A percentile compares a stretch with the other conserved stretches of the same genome.
phyloP scores from a whole-genome alignment of 1,284 basidiomycete genomes.

The Sporisorium graminicola region DNA sequence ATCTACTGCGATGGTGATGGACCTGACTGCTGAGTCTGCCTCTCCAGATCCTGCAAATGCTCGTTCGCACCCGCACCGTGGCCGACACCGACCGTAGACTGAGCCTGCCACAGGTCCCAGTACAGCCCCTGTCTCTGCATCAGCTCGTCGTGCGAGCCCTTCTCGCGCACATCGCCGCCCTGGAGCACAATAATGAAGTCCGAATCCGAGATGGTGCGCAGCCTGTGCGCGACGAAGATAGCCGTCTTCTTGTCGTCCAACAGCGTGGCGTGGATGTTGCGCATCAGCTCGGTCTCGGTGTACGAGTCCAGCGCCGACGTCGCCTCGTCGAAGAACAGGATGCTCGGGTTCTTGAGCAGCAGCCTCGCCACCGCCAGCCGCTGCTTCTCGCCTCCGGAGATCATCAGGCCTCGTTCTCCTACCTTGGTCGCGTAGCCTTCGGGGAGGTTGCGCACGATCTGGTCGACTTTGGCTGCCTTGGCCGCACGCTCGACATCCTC shows the following conservation, averaged over 20 bases:
- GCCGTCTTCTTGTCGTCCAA: slow-evolving; percentile 85
- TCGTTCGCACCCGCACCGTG: slow-evolving; percentile 54
- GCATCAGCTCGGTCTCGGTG: slow-evolving; percentile 94
- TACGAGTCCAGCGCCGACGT: slow-evolving; percentile 94
- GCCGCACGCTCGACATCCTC: slow-evolving; percentile 88
- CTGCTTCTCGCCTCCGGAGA: slow-evolving; percentile 98
- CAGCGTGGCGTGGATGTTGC: slow-evolving; percentile 86
- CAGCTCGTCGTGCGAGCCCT: slow-evolving; percentile 61
- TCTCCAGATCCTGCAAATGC: slow-evolving; percentile 41
- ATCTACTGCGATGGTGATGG: background rate
- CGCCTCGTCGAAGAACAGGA: slow-evolving; percentile 98
- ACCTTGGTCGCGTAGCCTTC: slow-evolving; percentile 91
- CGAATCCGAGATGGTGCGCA: slow-evolving; percentile 89
- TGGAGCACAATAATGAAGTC: slow-evolving; percentile 66
- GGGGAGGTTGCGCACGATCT: slow-evolving; percentile 82
- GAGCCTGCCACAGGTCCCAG: slow-evolving; percentile 62
- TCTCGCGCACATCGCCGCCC: slow-evolving; percentile 57
- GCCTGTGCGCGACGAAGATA: slow-evolving; percentile 79
- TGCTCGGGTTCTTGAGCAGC: slow-evolving; percentile 91
- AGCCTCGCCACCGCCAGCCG: slow-evolving; percentile 91
- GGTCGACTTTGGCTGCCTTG: slow-evolving; percentile 86
- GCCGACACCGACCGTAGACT: slow-evolving; percentile 48
- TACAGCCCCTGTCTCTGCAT: slow-evolving; percentile 59
- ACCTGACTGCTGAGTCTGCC: background rate
- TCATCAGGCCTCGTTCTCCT: slow-evolving; percentile 96